Conservation (phyloP, 768 basidiomycete species). For the Macrocybe gigantea region DNA sequence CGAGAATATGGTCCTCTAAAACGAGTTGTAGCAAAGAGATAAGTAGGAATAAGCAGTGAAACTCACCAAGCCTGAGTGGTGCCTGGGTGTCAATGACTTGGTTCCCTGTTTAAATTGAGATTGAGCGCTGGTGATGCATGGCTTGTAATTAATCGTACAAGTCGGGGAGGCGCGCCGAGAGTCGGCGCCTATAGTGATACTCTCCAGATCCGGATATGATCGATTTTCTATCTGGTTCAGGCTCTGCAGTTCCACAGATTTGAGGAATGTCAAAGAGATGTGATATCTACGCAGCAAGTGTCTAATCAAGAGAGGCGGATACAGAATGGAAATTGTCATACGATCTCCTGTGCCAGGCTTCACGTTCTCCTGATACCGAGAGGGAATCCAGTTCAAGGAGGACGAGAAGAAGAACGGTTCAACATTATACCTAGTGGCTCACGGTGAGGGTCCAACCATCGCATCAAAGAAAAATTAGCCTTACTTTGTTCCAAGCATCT, state of each 20-base stretch:
- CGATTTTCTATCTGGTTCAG: background rate
- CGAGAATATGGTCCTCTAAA: conserved; percentile 16
- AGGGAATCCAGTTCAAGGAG: conserved; percentile 35
- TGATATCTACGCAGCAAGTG: conserved; percentile 26
- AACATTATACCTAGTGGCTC: conserved; percentile 26
- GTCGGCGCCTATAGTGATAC: background rate
- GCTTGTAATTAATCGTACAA: background rate
- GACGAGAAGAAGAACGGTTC: conserved; percentile 41
- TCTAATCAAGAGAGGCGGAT: background rate
- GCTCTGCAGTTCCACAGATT: background rate
- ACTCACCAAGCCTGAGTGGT: background rate
- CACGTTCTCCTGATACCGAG: conserved; percentile 32
- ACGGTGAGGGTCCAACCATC: background rate
- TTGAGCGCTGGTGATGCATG: background rate
- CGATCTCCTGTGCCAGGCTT: conserved; percentile 25
- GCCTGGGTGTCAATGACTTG: conserved; percentile 3
- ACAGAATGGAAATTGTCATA: conserved; percentile 14
- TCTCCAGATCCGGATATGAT: background rate
- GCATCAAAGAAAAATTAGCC: background rate
- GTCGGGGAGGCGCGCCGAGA: background rate
- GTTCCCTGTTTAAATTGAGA: conserved; percentile 2
- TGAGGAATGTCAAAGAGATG: conserved; percentile 34
- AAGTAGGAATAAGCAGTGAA: background rate
- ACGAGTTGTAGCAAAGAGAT: background rate
- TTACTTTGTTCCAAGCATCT: conserved; percentile 31